A percentile compares a stretch with the other conserved stretches of the same genome.
These are phyloP conservation scores for Xanthoconium stramineum DNA, from an alignment of 768 basidiomycete species.

Conservation along the genomic window DNA sequence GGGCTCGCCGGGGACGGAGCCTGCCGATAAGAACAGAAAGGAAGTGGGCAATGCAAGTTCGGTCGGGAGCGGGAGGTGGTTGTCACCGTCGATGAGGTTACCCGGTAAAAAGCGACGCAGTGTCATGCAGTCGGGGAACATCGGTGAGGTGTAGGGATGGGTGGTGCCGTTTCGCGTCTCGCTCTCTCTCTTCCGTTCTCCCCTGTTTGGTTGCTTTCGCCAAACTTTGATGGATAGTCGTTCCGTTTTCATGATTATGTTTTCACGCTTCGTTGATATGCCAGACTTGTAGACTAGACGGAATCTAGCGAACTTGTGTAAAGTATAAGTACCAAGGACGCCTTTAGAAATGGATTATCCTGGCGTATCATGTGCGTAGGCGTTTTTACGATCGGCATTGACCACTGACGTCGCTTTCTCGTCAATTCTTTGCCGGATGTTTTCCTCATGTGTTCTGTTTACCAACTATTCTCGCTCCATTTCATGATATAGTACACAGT, in stretches of 20 bases:
- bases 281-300: background rate
- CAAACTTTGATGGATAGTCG: background rate
- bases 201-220: background rate
- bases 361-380: too few species aligned
- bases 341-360: background rate
- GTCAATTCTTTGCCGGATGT: too few species aligned
- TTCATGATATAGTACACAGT: too few species aligned
- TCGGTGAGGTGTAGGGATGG: background rate
- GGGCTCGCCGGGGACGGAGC: background rate
- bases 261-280: background rate
- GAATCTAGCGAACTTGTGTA: background rate
- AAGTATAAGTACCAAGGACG: background rate
- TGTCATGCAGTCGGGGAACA: background rate
- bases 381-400: too few species aligned
- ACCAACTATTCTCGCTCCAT: too few species aligned
- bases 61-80: constrained; percentile 8
- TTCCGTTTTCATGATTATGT: background rate
- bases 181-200: background rate
- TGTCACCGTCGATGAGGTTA: background rate
- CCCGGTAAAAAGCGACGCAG: constrained; percentile 8
- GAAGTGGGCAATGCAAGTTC: background rate
- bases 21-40: constrained; percentile 4
- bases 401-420: too few species aligned
- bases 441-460: too few species aligned
- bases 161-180: background rate